Conservation (phyloP, 768 basidiomycete species). For the Favolaschia claudopus region DNA sequence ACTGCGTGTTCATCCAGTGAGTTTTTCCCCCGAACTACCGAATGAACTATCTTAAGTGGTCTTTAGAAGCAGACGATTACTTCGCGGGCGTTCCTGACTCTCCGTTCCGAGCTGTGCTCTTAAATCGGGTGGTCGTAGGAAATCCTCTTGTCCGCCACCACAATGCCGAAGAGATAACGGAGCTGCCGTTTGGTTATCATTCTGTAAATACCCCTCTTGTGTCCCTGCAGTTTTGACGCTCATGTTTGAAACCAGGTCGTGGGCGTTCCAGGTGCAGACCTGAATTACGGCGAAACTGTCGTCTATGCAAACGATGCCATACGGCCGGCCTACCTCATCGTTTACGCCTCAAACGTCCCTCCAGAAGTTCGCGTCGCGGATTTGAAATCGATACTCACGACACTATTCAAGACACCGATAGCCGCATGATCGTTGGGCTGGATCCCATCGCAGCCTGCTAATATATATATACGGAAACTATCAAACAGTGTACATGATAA, state of each 20-base stretch:
- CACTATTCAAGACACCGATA: conserved; percentile 57
- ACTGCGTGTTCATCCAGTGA: conserved; percentile 72
- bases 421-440: conserved; percentile 42
- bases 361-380: conserved; percentile 30
- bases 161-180: conserved; percentile 56
- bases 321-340: conserved; percentile 70
- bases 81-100: conserved; percentile 50
- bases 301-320: conserved; percentile 73
- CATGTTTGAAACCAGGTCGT: conserved; percentile 53
- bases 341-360: conserved; percentile 53
- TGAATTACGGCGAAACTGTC: conserved; percentile 76
- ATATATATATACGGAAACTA: conserved; percentile 17
- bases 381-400: conserved; percentile 46
- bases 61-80: conserved; percentile 73
- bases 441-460: conserved; percentile 20
- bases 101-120: conserved; percentile 56
- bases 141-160: conserved; percentile 56
- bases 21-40: conserved; percentile 26
- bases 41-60: neutral
- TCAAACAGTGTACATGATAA: conserved; percentile 64
- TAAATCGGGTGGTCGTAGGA: conserved; percentile 72
- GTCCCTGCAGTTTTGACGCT: neutral
- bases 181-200: conserved; percentile 65
- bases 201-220: conserved; percentile 48
- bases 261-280: conserved; percentile 67